Percentiles rank a stretch among this genome's conserved stretches.
Evolutionary conservation across 2,329 filamentous ascomycete genomes (phyloP).

Genomic region (Mycosphaerella sp.): DNA sequence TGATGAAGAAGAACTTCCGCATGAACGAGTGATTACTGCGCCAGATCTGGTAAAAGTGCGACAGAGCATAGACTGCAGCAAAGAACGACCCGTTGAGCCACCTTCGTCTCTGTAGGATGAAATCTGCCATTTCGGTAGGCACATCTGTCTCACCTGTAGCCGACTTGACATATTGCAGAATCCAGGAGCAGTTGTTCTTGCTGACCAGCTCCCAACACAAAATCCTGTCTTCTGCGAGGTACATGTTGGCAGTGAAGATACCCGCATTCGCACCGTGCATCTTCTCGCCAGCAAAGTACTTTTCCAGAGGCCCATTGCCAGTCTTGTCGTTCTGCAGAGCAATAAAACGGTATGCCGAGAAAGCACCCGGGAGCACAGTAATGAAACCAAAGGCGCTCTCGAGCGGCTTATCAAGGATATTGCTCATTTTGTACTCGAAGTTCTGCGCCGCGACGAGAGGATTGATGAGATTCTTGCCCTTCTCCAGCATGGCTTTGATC

Average conservation of each 20-base stretch:
- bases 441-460: conserved; percentile 94
- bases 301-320: conserved; percentile 83
- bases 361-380: conserved; percentile 89
- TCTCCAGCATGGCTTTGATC: conserved; percentile 95
- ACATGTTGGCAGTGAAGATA: conserved; percentile 99
- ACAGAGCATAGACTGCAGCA: conserved; percentile 88
- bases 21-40: conserved; percentile 82
- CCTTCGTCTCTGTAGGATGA: conserved; percentile 89
- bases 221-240: conserved; percentile 96
- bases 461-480: conserved; percentile 83
- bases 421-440: conserved; percentile 99
- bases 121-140: conserved; percentile 85
- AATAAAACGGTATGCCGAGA: conserved; percentile 95
- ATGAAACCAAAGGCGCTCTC: conserved; percentile 99
- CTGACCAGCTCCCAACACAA: conserved; percentile 97
- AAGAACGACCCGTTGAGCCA: conserved; percentile 99
- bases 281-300: conserved; percentile 96
- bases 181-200: conserved; percentile 96
- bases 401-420: conserved; percentile 95
- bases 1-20: conserved; percentile 80
- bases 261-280: conserved; percentile 89
- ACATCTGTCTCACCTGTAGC: conserved; percentile 96
- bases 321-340: conserved; percentile 96
- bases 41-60: conserved; percentile 95
- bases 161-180: conserved; percentile 96